Evolutionary conservation across 1,139 yeast species (phyloP).

Genomic region (Blastobotrys niveus): DNA sequence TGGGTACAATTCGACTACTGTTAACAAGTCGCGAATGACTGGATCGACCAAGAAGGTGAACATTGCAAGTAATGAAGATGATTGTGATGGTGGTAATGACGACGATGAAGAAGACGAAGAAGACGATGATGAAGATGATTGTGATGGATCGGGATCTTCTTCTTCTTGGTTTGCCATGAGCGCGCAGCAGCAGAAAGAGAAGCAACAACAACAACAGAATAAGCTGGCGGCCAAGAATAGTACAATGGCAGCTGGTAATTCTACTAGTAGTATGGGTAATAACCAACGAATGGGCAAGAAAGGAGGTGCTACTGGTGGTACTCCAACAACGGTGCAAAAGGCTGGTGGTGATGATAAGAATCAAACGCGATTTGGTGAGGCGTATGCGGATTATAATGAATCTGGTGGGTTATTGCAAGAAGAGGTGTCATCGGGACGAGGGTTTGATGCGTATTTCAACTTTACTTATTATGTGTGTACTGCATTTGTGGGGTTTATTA

Average conservation of each 20-base stretch:
- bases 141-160: neutral
- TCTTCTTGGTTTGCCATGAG: too few species aligned
- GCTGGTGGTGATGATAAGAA: conserved; percentile 1
- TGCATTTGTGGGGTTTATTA: conserved; percentile 2
- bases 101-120: neutral
- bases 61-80: neutral
- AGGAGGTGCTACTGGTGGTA: neutral
- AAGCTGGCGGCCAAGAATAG: neutral
- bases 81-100: neutral
- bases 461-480: conserved; percentile 5
- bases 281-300: too few species aligned
- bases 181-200: neutral
- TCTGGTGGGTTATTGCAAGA: too few species aligned
- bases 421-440: too few species aligned
- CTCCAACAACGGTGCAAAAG: neutral
- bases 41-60: too few species aligned
- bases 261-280: too few species aligned
- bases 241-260: too few species aligned
- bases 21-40: neutral
- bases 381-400: too few species aligned
- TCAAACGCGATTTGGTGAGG: too few species aligned
- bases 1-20: too few species aligned
- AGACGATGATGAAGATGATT: neutral
- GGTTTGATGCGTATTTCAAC: conserved; percentile 1
- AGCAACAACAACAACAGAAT: neutral